phyloP scores from a whole-genome alignment of 768 basidiomycete genomes.

The Obba rivulosa region DNA sequence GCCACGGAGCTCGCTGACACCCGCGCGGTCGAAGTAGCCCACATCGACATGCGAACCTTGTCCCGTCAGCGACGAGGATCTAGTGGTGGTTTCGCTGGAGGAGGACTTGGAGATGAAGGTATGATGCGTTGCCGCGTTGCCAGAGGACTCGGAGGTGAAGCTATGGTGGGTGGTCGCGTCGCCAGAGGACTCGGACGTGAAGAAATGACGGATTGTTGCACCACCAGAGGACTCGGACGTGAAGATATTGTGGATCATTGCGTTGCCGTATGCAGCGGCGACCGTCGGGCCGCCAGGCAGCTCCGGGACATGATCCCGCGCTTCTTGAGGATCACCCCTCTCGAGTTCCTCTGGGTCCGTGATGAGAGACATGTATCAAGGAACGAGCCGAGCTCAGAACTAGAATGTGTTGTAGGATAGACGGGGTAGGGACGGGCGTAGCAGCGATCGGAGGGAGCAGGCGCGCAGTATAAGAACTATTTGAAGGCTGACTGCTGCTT shows the following conservation, averaged over 20 bases:
- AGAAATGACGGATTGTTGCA: too few relatives aligned
- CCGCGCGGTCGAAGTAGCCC: constrained; percentile 51
- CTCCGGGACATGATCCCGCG: constrained; percentile 11
- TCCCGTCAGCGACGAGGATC: background rate
- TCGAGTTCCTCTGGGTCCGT: constrained; percentile 15
- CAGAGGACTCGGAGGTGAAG: too few relatives aligned
- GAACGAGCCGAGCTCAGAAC: too few relatives aligned
- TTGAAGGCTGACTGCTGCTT: too few relatives aligned
- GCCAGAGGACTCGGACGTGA: background rate
- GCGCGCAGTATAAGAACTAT: too few relatives aligned
- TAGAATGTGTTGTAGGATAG: too few relatives aligned
- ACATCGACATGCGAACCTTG: constrained; percentile 28
- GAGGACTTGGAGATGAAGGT: constrained; percentile 13
- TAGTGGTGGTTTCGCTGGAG: too few relatives aligned
- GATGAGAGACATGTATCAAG: background rate
- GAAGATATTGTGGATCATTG: constrained; percentile 7
- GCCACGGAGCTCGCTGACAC: constrained; percentile 36
- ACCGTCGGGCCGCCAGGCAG: constrained; percentile 9
- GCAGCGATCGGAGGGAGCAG: too few relatives aligned
- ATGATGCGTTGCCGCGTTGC: too few relatives aligned
- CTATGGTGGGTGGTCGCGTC: background rate
- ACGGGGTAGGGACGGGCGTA: too few relatives aligned
- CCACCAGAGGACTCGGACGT: too few relatives aligned
- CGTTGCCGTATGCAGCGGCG: constrained; percentile 10
- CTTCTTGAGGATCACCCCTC: constrained; percentile 5